Evolutionary conservation across 2,329 filamentous ascomycete species (phyloP).

Genomic region (Colletotrichum sp.): DNA sequence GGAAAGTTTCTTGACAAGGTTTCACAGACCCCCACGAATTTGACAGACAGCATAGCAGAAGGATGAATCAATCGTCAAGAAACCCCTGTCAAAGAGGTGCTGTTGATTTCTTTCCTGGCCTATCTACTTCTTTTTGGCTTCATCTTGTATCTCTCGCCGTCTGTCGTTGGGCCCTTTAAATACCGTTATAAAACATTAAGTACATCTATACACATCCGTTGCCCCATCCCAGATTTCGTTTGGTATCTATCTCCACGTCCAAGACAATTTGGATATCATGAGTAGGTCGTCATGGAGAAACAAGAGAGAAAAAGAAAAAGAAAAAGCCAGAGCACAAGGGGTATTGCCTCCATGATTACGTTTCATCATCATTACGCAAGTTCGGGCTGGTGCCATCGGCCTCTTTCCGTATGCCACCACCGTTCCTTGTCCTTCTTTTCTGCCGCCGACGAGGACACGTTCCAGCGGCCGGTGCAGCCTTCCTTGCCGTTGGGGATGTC

Average conservation of each 20-base stretch:
- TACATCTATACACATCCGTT: background rate
- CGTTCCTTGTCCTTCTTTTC: slow-evolving; percentile 54
- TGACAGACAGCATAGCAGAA: background rate
- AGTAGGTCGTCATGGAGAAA: background rate
- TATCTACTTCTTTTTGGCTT: background rate
- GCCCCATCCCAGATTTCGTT: background rate
- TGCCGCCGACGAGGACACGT: slow-evolving; percentile 37
- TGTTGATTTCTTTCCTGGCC: background rate
- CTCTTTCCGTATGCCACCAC: slow-evolving; percentile 57
- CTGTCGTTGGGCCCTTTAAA: background rate
- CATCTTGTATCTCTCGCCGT: background rate
- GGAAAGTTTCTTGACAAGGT: background rate
- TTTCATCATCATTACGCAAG: slow-evolving; percentile 7
- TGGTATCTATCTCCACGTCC: background rate
- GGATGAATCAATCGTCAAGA: background rate
- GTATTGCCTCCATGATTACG: background rate
- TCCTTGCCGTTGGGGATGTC: slow-evolving; percentile 35
- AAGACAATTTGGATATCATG: slow-evolving; percentile 8
- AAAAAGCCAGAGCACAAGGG: background rate
- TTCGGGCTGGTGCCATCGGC: slow-evolving; percentile 41
- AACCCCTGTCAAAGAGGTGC: background rate
- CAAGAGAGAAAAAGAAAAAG: background rate
- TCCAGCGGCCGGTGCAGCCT: slow-evolving; percentile 54
- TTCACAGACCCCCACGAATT: background rate
- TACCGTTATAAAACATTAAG: slow-evolving; percentile 6